These are phyloP conservation scores for Candida germanica DNA, from an alignment of 805 yeast species.

Conservation along the genomic window DNA sequence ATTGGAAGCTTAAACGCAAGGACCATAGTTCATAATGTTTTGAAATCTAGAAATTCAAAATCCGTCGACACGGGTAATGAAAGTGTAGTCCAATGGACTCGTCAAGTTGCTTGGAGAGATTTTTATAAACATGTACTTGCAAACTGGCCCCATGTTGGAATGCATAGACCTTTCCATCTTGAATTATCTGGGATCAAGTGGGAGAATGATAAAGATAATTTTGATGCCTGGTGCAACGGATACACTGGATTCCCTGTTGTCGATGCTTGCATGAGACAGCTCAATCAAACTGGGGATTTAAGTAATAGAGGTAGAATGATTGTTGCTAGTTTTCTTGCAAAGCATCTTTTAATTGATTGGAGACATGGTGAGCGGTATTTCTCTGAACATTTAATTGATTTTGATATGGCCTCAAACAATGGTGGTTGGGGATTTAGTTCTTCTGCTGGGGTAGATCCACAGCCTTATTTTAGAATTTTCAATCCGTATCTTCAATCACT, in stretches of 20 bases:
- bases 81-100: constrained; percentile 43
- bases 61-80: constrained; percentile 24
- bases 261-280: constrained; percentile 57
- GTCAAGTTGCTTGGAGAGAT: constrained; percentile 60
- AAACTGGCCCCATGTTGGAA: constrained; percentile 50
- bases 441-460: constrained; percentile 52
- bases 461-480: constrained; percentile 55
- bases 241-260: constrained; percentile 54
- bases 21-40: constrained; percentile 29
- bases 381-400: constrained; percentile 46
- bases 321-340: constrained; percentile 48
- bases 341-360: constrained; percentile 53
- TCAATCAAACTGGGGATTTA: constrained; percentile 50
- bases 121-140: constrained; percentile 49
- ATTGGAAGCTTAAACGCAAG: constrained; percentile 46
- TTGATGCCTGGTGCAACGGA: constrained; percentile 51
- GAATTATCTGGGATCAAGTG: constrained; percentile 40
- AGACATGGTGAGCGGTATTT: constrained; percentile 54
- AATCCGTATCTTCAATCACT: constrained; percentile 51
- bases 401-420: constrained; percentile 52
- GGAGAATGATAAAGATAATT: constrained; percentile 41
- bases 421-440: constrained; percentile 61
- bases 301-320: constrained; percentile 55
- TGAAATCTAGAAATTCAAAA: constrained; percentile 22
- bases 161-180: constrained; percentile 48